phyloP scores from a whole-genome alignment of 2,329 filamentous ascomycete species.

The Ustilaginoidea virens region DNA sequence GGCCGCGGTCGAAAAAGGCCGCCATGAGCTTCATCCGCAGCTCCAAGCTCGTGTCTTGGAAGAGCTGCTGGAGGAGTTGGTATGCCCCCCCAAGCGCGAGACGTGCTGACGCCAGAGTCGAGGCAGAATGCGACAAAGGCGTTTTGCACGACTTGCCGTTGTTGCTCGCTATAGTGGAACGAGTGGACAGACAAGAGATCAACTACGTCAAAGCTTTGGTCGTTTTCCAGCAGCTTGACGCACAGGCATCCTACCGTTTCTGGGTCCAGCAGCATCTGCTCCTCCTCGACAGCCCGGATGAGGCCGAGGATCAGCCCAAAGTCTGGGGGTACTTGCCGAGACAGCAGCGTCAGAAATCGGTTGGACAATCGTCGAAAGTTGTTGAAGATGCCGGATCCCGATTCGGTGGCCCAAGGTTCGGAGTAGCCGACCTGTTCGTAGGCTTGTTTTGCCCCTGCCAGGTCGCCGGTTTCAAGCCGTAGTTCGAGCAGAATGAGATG shows the following conservation, averaged over 20 bases:
- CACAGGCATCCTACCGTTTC: constrained; percentile 62
- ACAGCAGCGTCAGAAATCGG: constrained; percentile 54
- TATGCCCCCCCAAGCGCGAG: constrained; percentile 50
- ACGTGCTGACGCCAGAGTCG: constrained; percentile 44
- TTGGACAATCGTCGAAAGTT: constrained; percentile 53
- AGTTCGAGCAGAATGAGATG: constrained; percentile 63
- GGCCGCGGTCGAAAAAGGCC: constrained; percentile 60
- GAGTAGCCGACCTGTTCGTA: constrained; percentile 32
- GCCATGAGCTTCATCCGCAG: constrained; percentile 63
- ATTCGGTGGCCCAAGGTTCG: constrained; percentile 23
- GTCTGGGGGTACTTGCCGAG: constrained; percentile 40
- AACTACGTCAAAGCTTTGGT: constrained; percentile 64
- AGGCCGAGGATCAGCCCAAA: constrained; percentile 60
- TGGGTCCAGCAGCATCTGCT: constrained; percentile 52
- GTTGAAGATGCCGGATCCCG: constrained; percentile 24
- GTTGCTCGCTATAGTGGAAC: constrained; percentile 51
- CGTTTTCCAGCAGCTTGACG: constrained; percentile 55
- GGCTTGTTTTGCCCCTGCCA: constrained; percentile 51
- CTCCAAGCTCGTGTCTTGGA: constrained; percentile 48
- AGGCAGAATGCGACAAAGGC: constrained; percentile 54
- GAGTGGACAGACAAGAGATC: constrained; percentile 68
- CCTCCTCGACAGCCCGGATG: constrained; percentile 56
- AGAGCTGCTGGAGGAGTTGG: constrained; percentile 49
- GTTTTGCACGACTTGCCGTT: constrained; percentile 51
- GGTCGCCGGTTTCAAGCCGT: constrained; percentile 54